Evolutionary conservation across 2,329 filamentous ascomycete species (phyloP), one percentile per base, ranked within the genome.

Genomic region (Knoxdaviesia proteae): DNA sequence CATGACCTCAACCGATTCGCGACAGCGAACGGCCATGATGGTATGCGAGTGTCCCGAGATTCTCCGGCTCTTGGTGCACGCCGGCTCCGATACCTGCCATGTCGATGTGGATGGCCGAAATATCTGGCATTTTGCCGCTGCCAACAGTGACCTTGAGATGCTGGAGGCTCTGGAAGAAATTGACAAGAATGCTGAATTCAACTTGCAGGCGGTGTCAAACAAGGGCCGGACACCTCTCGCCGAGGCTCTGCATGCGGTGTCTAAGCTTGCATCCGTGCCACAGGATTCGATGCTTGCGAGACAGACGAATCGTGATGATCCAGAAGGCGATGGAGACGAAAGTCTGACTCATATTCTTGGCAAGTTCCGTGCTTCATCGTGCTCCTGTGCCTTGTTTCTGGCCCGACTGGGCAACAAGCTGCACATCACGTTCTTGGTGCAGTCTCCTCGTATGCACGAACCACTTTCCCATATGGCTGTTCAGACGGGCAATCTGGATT

Each of bases 81-180:
- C 11, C 29, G 42, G 42, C 7, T 37, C 42, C 9, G 34, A 36
- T 30, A 44, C 42, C 8, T 10, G 20, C 20, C 37, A 39, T 9
- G 10, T 10, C 6, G 42, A 44, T 38, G 34, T 40, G 11, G 44
- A 50, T 2, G 56, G 56, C 0, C 53, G 54, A 32, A 62, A 53
- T 32, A 53, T 62, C 7, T 62, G 60, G 60, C 60, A 62, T 43
- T 52, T 55, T 7, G 53, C 52, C 2, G 59, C 58, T 1, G 53
- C 54, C 6, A 57, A 56, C 3, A 53, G 54, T 20, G 58, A 60
- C 34, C 36, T 44, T 2, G 32, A 31, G 0, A 43, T 59, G 5
- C 47, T 61, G 20, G 44, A 50, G 8, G 58, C 52, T 48, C 52
- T 63, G 1, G 46, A 49, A 35, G 39, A 47, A 2, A 44, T 55